Conservation (phyloP, 192 early-diverging fungal species). For the Allomyces macrogynus region DNA sequence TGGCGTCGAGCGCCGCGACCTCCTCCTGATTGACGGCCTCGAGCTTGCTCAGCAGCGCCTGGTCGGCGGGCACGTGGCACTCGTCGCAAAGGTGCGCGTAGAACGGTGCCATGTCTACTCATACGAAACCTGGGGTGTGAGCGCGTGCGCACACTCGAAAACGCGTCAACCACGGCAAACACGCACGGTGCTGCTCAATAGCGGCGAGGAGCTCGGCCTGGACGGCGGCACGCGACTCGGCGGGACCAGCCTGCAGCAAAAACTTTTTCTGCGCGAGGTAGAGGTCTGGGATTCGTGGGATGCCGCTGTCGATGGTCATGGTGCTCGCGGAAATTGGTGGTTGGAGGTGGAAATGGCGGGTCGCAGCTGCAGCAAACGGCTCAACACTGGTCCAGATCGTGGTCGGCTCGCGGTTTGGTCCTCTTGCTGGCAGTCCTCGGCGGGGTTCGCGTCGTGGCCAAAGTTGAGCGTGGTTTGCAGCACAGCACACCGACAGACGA, state of each 20-base stretch:
- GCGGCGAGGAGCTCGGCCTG: conserved; percentile 2
- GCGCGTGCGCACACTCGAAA: conserved; percentile 1
- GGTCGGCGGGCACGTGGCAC: conserved; percentile 35
- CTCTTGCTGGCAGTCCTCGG: too few species aligned
- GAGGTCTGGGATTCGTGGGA: conserved; percentile 5
- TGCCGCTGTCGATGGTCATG: not conserved
- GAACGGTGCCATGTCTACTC: conserved; percentile 71
- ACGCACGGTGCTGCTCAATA: conserved; percentile 5
- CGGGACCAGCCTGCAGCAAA: not conserved
- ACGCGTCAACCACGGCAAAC: not conserved
- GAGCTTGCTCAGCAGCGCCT: conserved; percentile 24
- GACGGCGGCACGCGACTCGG: not conserved
- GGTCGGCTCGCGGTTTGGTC: too few species aligned
- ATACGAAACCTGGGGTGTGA: too few species aligned
- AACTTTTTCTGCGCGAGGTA: not conserved
- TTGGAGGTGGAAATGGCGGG: too few species aligned
- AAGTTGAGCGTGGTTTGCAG: too few species aligned
- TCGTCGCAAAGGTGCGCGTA: conserved; percentile 42
- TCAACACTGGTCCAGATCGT: too few species aligned
- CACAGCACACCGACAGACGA: too few species aligned
- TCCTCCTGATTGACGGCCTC: conserved; percentile 52
- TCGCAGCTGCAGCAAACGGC: too few species aligned
- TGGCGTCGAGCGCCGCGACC: conserved; percentile 58
- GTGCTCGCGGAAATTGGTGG: too few species aligned
- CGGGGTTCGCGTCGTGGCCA: too few species aligned